Base-by-base conservation (phyloP, 805 yeast species). In the Yamadazyma paraphyllophila region DNA sequence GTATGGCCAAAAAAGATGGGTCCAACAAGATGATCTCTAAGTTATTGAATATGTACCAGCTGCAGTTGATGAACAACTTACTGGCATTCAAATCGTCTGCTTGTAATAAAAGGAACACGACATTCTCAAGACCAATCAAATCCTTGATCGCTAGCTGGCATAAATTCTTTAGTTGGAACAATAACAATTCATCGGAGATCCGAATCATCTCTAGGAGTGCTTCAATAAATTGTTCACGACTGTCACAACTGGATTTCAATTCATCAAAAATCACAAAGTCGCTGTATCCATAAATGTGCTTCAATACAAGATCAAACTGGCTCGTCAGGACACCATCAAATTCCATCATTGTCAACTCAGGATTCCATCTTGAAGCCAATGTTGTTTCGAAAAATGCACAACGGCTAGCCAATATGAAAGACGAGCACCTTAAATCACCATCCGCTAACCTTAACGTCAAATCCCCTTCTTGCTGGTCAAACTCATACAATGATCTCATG, bases 41-140 rank as follows among this genome's bases (percentile, higher is more conserved):
- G 58, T 88, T 88, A 51, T 78, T 73, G 52, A 77, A 81, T 10
- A 88, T 69, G 53, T 77, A 85, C 83, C 88, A 82, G 20, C 83
- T 66, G 57, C 96, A 80, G 44, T 79, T 76, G 41, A 73, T 71
- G 48, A 80, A 71, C 31, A 90, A 61, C 51, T 82, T 78, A 10
- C 63, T 59, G 6, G 89, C 85, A 15, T 74, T 62, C 39, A 74
- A 65, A 14, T 65, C 54, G 38, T 73, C 73, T 0, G 95, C 75
- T 55, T 82, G 82, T 10, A 73, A 64, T 11, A 87, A 56, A 11
- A 89, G 57, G 0, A 73, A 47, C 10, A 80, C 64, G 1, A 84
- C 88, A 54, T 85, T 86, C 14, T 84, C 86, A 9, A 80, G 63
- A 16, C 60, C 63, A 14, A 84, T 74, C 36, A 77, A 77, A 48